These are phyloP conservation scores for Epichloe amarillans DNA, from an alignment of 2,329 filamentous ascomycete species.

Conservation along the genomic window DNA sequence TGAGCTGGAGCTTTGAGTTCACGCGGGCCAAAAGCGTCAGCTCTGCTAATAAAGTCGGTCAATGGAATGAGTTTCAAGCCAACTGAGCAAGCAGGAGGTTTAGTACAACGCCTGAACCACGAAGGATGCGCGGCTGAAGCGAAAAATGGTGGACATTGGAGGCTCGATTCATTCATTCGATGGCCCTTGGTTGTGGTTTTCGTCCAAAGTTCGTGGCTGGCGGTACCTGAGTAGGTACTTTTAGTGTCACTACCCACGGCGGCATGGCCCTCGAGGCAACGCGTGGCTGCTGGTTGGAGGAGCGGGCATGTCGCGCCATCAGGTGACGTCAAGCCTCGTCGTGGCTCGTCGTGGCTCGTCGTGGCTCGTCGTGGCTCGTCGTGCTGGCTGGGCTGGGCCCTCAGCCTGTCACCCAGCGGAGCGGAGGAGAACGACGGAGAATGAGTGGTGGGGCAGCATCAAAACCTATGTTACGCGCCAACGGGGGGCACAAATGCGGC, in stretches of 20 bases:
- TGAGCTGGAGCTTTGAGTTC: background rate
- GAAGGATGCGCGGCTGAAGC: background rate
- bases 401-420: background rate
- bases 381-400: too few relatives aligned
- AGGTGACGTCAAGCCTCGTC: background rate
- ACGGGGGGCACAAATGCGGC: too few relatives aligned
- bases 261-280: background rate
- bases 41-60: background rate
- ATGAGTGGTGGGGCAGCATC: too few relatives aligned
- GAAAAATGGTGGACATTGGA: background rate
- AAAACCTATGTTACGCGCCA: too few relatives aligned
- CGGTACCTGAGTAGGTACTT: too few relatives aligned
- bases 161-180: background rate
- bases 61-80: too few relatives aligned
- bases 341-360: too few relatives aligned
- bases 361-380: too few relatives aligned
- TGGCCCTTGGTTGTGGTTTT: background rate
- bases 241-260: background rate
- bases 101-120: background rate
- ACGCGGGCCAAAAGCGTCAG: background rate
- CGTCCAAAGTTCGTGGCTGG: background rate
- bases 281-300: background rate
- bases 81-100: too few relatives aligned
- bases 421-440: too few relatives aligned
- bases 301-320: conserved; percentile 1